A percentile compares a stretch with the other conserved stretches of the same genome.
Conservation (phyloP, 2,329 filamentous ascomycete species). For the Ceratocystis smalleyi region DNA sequence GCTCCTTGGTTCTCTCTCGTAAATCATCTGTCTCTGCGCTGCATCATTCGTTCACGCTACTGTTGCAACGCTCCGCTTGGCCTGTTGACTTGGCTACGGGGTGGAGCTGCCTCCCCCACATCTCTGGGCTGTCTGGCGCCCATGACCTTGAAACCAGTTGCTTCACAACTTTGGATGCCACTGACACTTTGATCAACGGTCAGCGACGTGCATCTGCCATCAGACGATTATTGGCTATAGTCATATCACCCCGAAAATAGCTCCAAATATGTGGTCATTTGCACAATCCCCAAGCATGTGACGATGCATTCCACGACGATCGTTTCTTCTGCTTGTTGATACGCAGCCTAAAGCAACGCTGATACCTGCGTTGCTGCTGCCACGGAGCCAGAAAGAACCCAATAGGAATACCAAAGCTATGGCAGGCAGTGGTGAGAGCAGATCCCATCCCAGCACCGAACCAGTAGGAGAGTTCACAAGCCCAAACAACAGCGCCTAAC, state of each 20-base stretch:
- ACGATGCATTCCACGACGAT: background rate
- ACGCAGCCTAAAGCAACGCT: too few species aligned
- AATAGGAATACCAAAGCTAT: too few species aligned
- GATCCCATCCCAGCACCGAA: background rate
- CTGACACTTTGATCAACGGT: constrained; percentile 1
- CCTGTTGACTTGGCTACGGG: background rate
- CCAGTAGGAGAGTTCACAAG: background rate
- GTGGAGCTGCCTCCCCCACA: background rate
- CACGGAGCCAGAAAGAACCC: too few species aligned
- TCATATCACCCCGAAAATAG: background rate
- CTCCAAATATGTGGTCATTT: background rate
- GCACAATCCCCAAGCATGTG: background rate
- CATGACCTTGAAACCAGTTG: background rate
- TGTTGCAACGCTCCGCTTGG: background rate
- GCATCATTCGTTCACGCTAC: background rate
- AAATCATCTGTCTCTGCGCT: background rate
- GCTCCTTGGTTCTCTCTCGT: background rate
- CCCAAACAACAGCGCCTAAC: background rate
- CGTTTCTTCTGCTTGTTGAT: too few species aligned
- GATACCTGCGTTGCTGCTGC: too few species aligned
- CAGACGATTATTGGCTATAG: background rate
- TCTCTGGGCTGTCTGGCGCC: background rate
- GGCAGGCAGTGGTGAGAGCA: too few species aligned
- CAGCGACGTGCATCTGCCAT: background rate
- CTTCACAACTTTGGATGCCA: background rate